Evolutionary conservation across 1,284 basidiomycete species (phyloP).

Genomic region (Pseudozyma thailandica): DNA sequence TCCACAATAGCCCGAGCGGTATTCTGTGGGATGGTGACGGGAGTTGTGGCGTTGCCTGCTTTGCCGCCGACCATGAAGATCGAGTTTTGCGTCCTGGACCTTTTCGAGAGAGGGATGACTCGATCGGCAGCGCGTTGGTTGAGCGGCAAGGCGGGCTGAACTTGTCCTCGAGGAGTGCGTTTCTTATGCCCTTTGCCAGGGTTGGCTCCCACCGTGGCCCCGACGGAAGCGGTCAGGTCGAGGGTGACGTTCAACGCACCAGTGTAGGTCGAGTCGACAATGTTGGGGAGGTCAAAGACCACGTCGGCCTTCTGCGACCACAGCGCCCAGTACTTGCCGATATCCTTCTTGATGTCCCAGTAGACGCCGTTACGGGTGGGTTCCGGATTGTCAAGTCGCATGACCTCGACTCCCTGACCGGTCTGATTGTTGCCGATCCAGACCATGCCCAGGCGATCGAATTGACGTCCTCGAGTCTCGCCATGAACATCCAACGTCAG

Average conservation of each 20-base stretch:
- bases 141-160: slow-evolving; percentile 7
- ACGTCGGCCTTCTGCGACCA: slow-evolving; percentile 29
- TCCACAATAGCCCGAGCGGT: slow-evolving; percentile 49
- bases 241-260: slow-evolving; percentile 46
- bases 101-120: slow-evolving; percentile 52
- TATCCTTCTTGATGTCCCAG: slow-evolving; percentile 49
- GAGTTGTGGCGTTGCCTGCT: slow-evolving; percentile 27
- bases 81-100: slow-evolving; percentile 17
- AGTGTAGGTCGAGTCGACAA: slow-evolving; percentile 53
- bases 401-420: slow-evolving; percentile 50
- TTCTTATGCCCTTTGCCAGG: neutral
- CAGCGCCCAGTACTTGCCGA: slow-evolving; percentile 46
- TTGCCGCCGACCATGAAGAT: slow-evolving; percentile 35
- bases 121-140: slow-evolving; percentile 18
- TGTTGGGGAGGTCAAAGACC: slow-evolving; percentile 56
- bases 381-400: slow-evolving; percentile 56
- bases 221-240: slow-evolving; percentile 25
- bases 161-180: neutral
- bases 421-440: slow-evolving; percentile 32
- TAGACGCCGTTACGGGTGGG: slow-evolving; percentile 43
- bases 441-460: slow-evolving; percentile 51
- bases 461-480: slow-evolving; percentile 44
- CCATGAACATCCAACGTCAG: slow-evolving; percentile 42
- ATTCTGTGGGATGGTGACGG: slow-evolving; percentile 33
- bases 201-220: neutral